phyloP scores from a whole-genome alignment of 345 rosid genomes.

The Heritiera fomes region DNA sequence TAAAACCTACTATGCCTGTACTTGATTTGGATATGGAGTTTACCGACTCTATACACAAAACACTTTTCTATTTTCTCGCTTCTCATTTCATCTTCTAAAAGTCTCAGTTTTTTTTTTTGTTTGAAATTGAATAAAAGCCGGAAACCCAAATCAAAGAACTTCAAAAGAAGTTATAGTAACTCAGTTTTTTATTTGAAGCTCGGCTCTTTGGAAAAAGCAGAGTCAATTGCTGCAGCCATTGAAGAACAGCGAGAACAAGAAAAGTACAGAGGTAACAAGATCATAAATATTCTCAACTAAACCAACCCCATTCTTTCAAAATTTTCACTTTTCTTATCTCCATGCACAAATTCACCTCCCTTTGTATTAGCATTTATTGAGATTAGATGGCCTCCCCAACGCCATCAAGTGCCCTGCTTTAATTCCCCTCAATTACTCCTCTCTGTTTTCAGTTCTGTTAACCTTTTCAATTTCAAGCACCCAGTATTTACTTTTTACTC shows the following conservation, averaged over 20 bases:
- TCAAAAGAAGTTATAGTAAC: not conserved
- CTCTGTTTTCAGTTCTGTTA: not conserved
- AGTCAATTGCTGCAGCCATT: slow-evolving; percentile 23
- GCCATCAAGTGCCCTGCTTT: slow-evolving; percentile 14
- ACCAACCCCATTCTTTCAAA: not conserved
- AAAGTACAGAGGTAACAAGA: slow-evolving; percentile 24
- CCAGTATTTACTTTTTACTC: not conserved
- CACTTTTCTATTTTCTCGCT: not conserved
- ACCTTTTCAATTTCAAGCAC: not conserved
- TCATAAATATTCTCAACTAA: slow-evolving; percentile 25
- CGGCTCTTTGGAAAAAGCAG: slow-evolving; percentile 18
- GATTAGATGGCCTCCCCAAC: slow-evolving; percentile 18
- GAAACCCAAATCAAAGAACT: not conserved
- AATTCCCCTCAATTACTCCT: slow-evolving; percentile 18
- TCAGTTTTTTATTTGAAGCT: not conserved
- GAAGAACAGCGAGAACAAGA: slow-evolving; percentile 20
- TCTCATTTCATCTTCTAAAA: not conserved
- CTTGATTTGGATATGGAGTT: not conserved
- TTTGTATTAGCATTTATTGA: slow-evolving; percentile 14
- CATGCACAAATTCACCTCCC: not conserved
- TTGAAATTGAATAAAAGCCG: not conserved
- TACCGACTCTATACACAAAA: not conserved
- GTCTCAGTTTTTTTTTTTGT: not conserved
- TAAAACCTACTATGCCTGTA: too few species aligned
- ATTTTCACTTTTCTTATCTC: not conserved